phyloP scores from a whole-genome alignment of 2,329 filamentous ascomycete genomes.

The Clonostachys rosea region DNA sequence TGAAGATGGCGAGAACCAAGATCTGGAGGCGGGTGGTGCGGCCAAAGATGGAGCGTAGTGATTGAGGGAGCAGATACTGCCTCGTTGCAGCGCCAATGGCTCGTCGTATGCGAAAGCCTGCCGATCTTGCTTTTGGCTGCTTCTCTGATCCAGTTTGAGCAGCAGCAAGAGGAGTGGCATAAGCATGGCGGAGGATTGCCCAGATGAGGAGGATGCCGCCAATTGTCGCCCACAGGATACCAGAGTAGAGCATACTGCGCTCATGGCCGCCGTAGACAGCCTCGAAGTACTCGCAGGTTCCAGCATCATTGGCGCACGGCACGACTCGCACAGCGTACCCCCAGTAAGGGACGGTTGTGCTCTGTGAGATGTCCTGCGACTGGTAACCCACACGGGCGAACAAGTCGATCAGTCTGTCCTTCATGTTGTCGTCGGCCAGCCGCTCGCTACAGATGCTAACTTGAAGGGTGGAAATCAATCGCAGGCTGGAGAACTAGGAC shows the following conservation, averaged over 20 bases:
- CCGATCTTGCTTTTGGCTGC: constrained; percentile 5
- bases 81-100: constrained; percentile 31
- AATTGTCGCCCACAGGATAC: constrained; percentile 43
- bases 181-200: constrained; percentile 19
- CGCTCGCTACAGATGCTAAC: too few species aligned
- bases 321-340: constrained; percentile 37
- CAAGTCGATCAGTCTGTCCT: too few species aligned
- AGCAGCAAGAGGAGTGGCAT: constrained; percentile 3
- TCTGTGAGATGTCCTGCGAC: constrained; percentile 26
- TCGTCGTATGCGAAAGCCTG: constrained; percentile 24
- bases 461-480: too few species aligned
- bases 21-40: constrained; percentile 66
- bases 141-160: background rate
- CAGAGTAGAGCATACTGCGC: constrained; percentile 41
- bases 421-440: too few species aligned
- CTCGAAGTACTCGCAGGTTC: constrained; percentile 44
- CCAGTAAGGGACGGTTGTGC: constrained; percentile 27
- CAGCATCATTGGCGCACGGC: constrained; percentile 38
- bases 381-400: constrained; percentile 13
- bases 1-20: constrained; percentile 50
- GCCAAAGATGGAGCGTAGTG: constrained; percentile 57
- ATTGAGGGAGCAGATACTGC: constrained; percentile 57
- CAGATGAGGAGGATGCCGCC: constrained; percentile 36
- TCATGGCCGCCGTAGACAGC: constrained; percentile 45
- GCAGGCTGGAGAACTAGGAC: too few species aligned